Base-by-base conservation (phyloP, 2,329 filamentous ascomycete genomes). In the Tympanopsis confertula region DNA sequence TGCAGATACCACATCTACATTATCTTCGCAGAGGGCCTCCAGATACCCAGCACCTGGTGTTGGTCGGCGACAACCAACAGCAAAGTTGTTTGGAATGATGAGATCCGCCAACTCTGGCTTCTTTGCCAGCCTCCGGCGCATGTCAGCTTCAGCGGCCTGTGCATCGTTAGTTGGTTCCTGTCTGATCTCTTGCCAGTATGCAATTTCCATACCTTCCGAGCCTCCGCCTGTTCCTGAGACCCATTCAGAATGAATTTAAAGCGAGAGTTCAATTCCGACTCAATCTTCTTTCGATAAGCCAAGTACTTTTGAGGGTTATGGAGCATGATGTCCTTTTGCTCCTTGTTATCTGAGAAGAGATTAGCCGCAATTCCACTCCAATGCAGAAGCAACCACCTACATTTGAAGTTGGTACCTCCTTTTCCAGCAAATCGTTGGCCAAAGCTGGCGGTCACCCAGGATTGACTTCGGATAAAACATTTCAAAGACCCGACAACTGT, bases 231-330 rank as follows among this genome's bases (percentile, higher is more conserved):
- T 51, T 66, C 64, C 37, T 57, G 40, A 5, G 57, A 62, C n/a
- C 62, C 63, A 46, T 66, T 69, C 44, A 67, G 53, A 46, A 70
- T 69, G 50, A 71, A 65, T 35, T 65, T 66, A 56, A 72, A 74
- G 4, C 65, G 57, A 35, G 63, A 60, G 41, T 71, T 73, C 13
- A 74, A 55, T 42, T 67, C 63, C 41, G 61, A 59, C 41, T 69
- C 64, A 39, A 68, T 58, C 38, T 61, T 55, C 46, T 65, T 66
- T 41, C 62, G 58, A 43, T 67, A 67, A 42, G 63, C 61, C 20
- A 65, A 53, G 37, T 66, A 65, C 29, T 61, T 60, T 26, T 57
- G 49, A 0, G 63, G 61, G 37, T 66, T 57, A 3, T 61, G 44
- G 36, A 52, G 41, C 4, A 65, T 50, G 41, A 45, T 61, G 12